Evolutionary conservation across 306 rosid genomes (phyloP), one percentile per base, ranked within the genome.

Genomic region (Psophocarpus tetragonolobus): DNA sequence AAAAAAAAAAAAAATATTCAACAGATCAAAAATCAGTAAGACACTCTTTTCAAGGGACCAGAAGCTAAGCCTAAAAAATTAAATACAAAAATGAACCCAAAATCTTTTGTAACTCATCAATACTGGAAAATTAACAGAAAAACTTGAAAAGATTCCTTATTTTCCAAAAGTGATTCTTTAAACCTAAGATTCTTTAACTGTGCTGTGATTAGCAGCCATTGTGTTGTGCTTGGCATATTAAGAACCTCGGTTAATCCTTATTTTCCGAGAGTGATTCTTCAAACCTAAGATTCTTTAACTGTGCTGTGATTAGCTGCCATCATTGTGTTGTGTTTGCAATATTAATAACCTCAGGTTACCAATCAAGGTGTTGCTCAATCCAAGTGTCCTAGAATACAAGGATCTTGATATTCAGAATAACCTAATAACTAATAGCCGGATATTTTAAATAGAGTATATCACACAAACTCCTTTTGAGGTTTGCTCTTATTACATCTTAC

Each of bases 1-100:
- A n/a, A n/a, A n/a, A n/a, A n/a, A n/a, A n/a, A n/a, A n/a, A n/a
- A n/a, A n/a, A n/a, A n/a, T n/a, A n/a, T n/a, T n/a, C n/a, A n/a
- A n/a, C n/a, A n/a, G n/a, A n/a, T n/a, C n/a, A n/a, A n/a, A n/a
- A n/a, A n/a, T n/a, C n/a, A n/a, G n/a, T n/a, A n/a, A n/a, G n/a
- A n/a, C n/a, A n/a, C n/a, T n/a, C n/a, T n/a, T n/a, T n/a, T n/a
- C 68, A 75, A 5, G 51, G 41, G 17, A 64, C 48, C 7, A 48
- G 9, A 26, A 35, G 47, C n/a, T 24, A 44, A 32, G 54, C 45
- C 76, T 47, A 56, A 45, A 77, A 44, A 44, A 35, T 38, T 60
- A 53, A 72, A 72, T 13, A 45, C 30, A 68, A 38, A 17, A 20
- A 63, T 44, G 68, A 42, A 68, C 70, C 84, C 73, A 32, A 57